Evolutionary conservation across 768 basidiomycete species (phyloP), one percentile per base, ranked within the genome.

Genomic region (Mycena olivaceomarginata): DNA sequence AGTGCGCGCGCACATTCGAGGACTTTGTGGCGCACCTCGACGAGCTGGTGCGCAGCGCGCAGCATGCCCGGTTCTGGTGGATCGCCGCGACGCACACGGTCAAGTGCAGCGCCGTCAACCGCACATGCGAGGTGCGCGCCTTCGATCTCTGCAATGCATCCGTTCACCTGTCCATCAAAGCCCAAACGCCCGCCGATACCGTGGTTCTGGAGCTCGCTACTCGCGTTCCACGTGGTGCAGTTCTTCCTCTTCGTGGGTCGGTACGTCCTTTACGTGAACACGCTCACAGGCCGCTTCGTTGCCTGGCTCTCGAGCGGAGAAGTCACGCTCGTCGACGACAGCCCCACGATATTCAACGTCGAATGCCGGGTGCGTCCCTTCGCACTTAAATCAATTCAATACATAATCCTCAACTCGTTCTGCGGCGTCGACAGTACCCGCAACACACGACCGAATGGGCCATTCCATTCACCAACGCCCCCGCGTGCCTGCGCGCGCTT

Each of bases 391-490:
- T 31, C 31, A 20, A 6, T 56, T 64, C 67, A 40, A 41, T 53
- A 10, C 68, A 39, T 72, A 66, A 60, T 75, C 31, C 31, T 31
- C 31, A 31, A 3, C 3, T 31, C 31, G 4, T 31, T 31, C 31
- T 31, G 31, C 2, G 31, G 31, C 71, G 48, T 66, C 74, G 73
- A 82, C 41, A 97, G 97, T 96, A 94, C 84, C 93, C 93, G 1
- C 97, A 99, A 84, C 94, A 97, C 84, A 99, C 98, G 2, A 97
- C 96, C 16, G 98, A 99, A 85, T 98, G 97, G 94, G 96, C 96
- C 8, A 90, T 99, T 46, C 96, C 98, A 4, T 94, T 94, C 79
- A 86, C 89, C 51, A 85, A 92, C 70, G 90, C 97, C 1, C 86
- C 87, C 66, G 87, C 90, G 1, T 97, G 95, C 81, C 89, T 99